Conservation (phyloP, 2,329 filamentous ascomycete genomes). For the Podosphaera xanthii region DNA sequence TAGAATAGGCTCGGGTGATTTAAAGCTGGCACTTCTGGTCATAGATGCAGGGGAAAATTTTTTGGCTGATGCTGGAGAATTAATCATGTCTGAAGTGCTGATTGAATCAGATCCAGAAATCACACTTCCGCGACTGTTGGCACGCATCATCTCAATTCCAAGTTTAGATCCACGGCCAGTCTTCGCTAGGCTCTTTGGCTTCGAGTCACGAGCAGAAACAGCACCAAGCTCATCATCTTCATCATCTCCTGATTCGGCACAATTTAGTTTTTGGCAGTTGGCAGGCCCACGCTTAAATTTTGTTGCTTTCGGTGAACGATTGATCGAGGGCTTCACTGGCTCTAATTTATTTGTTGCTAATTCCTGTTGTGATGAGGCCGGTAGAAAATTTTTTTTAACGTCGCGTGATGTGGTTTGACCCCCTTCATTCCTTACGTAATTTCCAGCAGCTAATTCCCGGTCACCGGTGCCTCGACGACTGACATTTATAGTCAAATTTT, state of each 20-base stretch:
- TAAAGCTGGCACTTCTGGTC: constrained; percentile 7
- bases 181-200: constrained; percentile 28
- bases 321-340: too few species aligned
- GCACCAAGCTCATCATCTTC: constrained; percentile 77
- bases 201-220: constrained; percentile 18
- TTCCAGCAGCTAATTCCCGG: constrained; percentile 55
- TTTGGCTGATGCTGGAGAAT: constrained; percentile 10
- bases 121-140: constrained; percentile 77
- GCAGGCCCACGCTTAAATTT: too few species aligned
- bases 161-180: constrained; percentile 63
- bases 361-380: background rate
- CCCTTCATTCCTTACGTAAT: constrained; percentile 50
- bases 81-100: constrained; percentile 8
- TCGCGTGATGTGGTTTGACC: constrained; percentile 16
- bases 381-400: constrained; percentile 15
- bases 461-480: constrained; percentile 53
- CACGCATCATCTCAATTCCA: constrained; percentile 93
- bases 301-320: too few species aligned
- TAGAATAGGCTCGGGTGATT: too few species aligned
- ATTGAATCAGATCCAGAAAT: constrained; percentile 14
- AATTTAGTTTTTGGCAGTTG: background rate
- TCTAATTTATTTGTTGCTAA: too few species aligned
- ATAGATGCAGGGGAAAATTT: constrained; percentile 10
- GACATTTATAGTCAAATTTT: constrained; percentile 57
- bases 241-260: constrained; percentile 63